phyloP scores from a whole-genome alignment of 257 asterid species.

The Voacanga thouarsii region DNA sequence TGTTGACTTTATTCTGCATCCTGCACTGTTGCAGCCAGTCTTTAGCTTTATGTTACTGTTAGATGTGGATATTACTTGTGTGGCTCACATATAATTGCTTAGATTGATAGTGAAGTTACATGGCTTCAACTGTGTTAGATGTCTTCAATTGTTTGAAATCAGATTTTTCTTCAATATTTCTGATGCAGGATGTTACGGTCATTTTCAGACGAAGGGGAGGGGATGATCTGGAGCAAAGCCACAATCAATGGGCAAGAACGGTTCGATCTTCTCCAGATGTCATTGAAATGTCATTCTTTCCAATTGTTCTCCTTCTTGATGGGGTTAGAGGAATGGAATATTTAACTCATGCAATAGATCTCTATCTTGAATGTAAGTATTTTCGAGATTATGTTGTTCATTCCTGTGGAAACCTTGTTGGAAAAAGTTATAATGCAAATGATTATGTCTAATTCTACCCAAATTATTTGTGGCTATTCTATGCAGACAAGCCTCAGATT shows the following conservation, averaged over 20 bases:
- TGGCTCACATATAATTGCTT: background rate
- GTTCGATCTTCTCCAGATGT: slow-evolving; percentile 79
- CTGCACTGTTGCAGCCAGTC: background rate
- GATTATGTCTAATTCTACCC: slow-evolving; percentile 1
- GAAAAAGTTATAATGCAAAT: background rate
- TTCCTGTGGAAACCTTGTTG: background rate
- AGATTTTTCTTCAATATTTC: slow-evolving; percentile 10
- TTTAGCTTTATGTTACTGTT: background rate
- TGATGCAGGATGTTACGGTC: slow-evolving; percentile 73
- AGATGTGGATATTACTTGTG: background rate
- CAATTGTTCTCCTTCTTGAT: slow-evolving; percentile 64
- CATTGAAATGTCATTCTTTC: slow-evolving; percentile 74
- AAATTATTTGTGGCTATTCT: slow-evolving; percentile 16
- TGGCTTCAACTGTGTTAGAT: background rate
- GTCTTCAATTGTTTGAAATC: background rate
- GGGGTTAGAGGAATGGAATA: slow-evolving; percentile 67
- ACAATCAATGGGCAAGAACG: slow-evolving; percentile 66
- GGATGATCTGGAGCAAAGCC: slow-evolving; percentile 85
- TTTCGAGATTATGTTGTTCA: background rate
- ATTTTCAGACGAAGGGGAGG: slow-evolving; percentile 90
- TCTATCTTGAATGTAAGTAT: slow-evolving; percentile 68
- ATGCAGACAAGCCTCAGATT: slow-evolving; percentile 83
- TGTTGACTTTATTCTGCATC: background rate
- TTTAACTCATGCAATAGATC: slow-evolving; percentile 65
- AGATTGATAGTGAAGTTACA: background rate